Evolutionary conservation across 1,284 basidiomycete species (phyloP), one percentile per base, ranked within the genome.

Genomic region (Kalmanozyma brasiliensis): DNA sequence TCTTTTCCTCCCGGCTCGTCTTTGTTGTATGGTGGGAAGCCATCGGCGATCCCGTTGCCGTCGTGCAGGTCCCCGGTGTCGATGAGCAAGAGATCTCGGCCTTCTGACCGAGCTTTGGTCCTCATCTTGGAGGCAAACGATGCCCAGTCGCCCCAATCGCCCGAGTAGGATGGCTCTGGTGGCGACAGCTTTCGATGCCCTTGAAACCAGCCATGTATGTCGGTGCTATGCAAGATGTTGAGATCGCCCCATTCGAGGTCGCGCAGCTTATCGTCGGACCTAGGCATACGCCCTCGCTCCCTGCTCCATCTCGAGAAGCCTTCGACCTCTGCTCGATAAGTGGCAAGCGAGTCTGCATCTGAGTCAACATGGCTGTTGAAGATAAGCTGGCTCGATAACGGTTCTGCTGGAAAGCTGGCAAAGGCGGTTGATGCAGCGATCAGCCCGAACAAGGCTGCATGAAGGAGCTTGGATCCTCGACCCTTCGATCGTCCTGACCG

Each of bases 221-320:
- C 91, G 0, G 91, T 92, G 20, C 91, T 91, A 78, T 91, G 90
- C 46, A 92, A 85, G 73, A 90, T 84, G 73, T 92, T 91, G 38
- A 92, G 84, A 73, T 92, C 89, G 30, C 89, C 87, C 90, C 90
- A 92, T 46, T 86, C 86, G 32, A 93, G 85, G 32, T 87, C 86
- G 24, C 73, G 65, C 23, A 81, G 55, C 26, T 44, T 65, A 26
- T 76, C 74, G 36, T 76, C 74, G 33, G 63, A 55, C 37, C 72
- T 52, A 8, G 74, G 74, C 47, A 76, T 56, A 3, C 68, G 72
- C 3, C 72, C 72, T n/a, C 74, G 67, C 38, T 70, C 61, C 23
- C 62, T 35, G 33, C 46, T 53, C 67, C 67, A 70, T 14, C 67
- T 57, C 11, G 57, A 47, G 44, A 70, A 70, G 30, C 67, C 67